Base-by-base conservation (phyloP, 371 early-diverging fungal species). In the Amoeboaphelidium protococcarum region DNA sequence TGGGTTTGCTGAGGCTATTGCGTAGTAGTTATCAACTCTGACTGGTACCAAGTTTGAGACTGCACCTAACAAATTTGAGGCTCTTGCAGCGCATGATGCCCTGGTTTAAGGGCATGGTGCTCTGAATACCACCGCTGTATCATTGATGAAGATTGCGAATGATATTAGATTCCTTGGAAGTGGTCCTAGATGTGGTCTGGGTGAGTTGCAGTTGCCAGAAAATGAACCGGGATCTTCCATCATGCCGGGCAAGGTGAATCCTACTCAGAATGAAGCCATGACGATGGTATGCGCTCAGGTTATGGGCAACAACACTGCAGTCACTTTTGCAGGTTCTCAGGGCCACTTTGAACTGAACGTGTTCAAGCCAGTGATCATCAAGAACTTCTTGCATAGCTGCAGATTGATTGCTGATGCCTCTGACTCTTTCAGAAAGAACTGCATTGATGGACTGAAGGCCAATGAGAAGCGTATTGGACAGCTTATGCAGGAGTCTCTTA, bases 291-390 rank as follows among this genome's bases (percentile, higher is more conserved):
- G 89, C 61, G 77, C 90, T 40, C 94, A 92, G 59, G 85, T 90
- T 42, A 82, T 92, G 69, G 94, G 94, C 44, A 92, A 92, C 74
- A 69, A 89, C 62, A 76, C 80, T 12, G 73, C 92, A 26, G 72
- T 90, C 47, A 64, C 84, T 16, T 54, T 92, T 45, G 81, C 82
- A 46, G 94, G 94, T 2, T 69, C 80, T 43, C 78, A 87, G 56
- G 94, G 94, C 25, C 94, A 92, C 63, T 90, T 91, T 68, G 91
- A 92, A 64, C 62, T 92, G 50, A 92, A 92, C 62, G 94, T 92
- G 42, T 92, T 89, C 76, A 92, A 90, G 64, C 94, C 94, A 45
- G 81, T 92, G 41, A 66, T 92, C 62, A 89, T 91, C 64, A 76
- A 76, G 62, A 90, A 88, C 61, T 71, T 88, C 37, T 69, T 90